Evolutionary conservation across 345 rosid species (phyloP), one percentile per base, ranked within the genome.

Genomic region (Syzygium aromaticum): DNA sequence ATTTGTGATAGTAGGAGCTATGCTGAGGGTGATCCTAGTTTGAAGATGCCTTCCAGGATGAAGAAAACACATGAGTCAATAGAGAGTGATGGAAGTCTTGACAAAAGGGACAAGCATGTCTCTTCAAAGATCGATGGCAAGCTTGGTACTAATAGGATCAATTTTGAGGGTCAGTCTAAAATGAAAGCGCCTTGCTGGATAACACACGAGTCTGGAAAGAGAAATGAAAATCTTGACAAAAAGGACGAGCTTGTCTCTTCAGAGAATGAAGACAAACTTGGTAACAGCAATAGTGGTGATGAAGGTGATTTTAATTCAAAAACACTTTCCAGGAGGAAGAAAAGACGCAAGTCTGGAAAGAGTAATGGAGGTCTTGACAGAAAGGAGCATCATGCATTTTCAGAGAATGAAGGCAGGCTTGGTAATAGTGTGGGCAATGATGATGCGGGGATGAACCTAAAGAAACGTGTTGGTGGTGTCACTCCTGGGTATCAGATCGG

Each of bases 401-500:
- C 61, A 56, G 61, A 56, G 61, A 56, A 56, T 9, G 27, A 56
- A 56, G 61, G 8, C 61, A 56, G n/a, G 61, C 61, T 23, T 56
- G n/a, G 1, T 56, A 25, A 56, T 27, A 46, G 54, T 54, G 89
- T 82, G 54, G 91, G 89, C 85, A 90, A 89, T 85, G 86, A 89
- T 51, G 89, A 91, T 85, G 87, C 49, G 54, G 88, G 86, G 90
- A 90, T 92, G 91, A 88, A 33, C 67, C 87, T 84, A 59, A 12
- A 59, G 64, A 11, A 59, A 59, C 64, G 15, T 87, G 86, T 59
- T 61, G 93, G 88, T 86, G 88, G 91, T 92, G 91, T 88, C 27
- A 63, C 88, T 54, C 87, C 90, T 87, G 99, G 99, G 40, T 89
- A 93, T 87, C 93, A 87, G 89, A 92, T 97, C 59, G 98, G 99